Evolutionary conservation across 1,284 basidiomycete genomes (phyloP), one percentile per base, ranked within the genome.

Genomic region (Abortiporus biennis): DNA sequence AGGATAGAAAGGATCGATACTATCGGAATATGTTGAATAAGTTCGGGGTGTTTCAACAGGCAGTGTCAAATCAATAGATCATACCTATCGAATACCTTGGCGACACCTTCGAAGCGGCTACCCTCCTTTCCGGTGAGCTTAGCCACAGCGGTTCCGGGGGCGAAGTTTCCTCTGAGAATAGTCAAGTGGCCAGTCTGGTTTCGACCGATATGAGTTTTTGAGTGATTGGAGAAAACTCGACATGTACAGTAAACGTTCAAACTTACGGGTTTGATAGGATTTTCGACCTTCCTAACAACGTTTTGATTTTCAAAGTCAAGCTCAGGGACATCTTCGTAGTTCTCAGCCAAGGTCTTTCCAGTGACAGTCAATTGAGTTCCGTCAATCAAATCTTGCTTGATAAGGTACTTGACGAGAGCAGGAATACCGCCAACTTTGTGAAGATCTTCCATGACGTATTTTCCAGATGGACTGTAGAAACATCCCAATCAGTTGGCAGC

Each of bases 111-210:
- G 59, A 99, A 99, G 29, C 69, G 72, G 37, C 85, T 63, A 3
- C 95, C 95, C 66, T 99, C 95, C 65, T 97, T 96, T 17, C 95
- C 94, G 8, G 95, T 98, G 50, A 98, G 73, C 67, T 99, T 99
- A 39, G 92, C 90, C 9, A 99, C 94, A 27, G 93, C 90, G 4
- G 88, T 86, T 32, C 80, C 92, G 3, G 94, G 94, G 1, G 90
- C 87, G 36, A 99, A 72, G 63, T 88, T 94, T 19, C 94, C 94
- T 42, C 84, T 78, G 54, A 98, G 70, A 59, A 98, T 96, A 20
- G 86, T 88, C 52, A 99, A 67, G 64, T 98, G 95, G 1, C 95
- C 95, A 2, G 87, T 94, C 33, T 73, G 60, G n/a, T 6, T 13
- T 13, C 12, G 12, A 6, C 34, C 16, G 22, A 22, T 31, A 11